phyloP scores from a whole-genome alignment of 73 alveolate genomes.

The Tetrahymena elliotti region DNA sequence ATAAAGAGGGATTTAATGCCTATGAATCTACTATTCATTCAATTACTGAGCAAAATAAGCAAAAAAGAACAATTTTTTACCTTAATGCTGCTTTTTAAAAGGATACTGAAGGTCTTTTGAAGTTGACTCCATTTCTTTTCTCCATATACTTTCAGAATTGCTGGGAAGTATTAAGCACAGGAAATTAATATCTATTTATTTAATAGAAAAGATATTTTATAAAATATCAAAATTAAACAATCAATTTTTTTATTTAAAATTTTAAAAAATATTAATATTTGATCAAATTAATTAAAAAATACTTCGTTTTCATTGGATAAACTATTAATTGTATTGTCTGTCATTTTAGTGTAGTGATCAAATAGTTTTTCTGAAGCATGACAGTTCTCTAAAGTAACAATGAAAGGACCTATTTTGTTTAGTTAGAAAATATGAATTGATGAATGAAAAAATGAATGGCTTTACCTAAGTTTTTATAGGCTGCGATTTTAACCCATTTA shows the following conservation, averaged over 20 bases:
- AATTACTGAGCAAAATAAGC: too few species aligned
- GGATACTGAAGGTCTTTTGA: conserved; percentile 3
- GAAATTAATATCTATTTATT: background rate
- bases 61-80: background rate
- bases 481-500: conserved; percentile 77
- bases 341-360: background rate
- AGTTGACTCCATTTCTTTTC: conserved; percentile 4
- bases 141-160: conserved; percentile 17
- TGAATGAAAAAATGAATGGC: background rate
- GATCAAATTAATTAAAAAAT: background rate
- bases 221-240: background rate
- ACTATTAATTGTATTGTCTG: background rate
- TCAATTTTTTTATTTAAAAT: too few species aligned
- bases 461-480: conserved; percentile 58
- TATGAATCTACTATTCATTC: too few species aligned
- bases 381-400: background rate
- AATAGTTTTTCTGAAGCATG: background rate
- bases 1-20: too few species aligned
- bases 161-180: conserved; percentile 38
- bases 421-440: too few species aligned
- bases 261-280: too few species aligned
- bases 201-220: background rate
- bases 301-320: background rate
- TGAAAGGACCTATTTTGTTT: background rate
- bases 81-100: conserved; percentile 8